Conservation (phyloP, 1,139 yeast genomes). For the Blastobotrys apis region DNA sequence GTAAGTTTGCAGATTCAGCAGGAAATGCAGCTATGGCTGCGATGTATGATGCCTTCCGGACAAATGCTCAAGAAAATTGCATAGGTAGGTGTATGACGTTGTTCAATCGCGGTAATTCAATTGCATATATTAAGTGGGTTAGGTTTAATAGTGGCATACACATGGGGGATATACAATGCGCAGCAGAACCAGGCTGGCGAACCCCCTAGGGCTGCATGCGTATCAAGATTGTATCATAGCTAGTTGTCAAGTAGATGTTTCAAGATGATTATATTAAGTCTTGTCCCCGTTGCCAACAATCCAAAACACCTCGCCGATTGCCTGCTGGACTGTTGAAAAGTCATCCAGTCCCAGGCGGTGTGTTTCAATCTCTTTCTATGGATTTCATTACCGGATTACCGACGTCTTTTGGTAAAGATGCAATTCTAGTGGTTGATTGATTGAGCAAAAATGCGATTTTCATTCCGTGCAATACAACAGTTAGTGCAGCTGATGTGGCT, state of each 20-base stretch:
- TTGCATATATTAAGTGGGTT: background rate
- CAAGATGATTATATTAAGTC: too few relatives aligned
- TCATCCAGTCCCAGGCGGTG: too few relatives aligned
- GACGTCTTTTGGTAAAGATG: too few relatives aligned
- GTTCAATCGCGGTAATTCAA: background rate
- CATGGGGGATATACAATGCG: background rate
- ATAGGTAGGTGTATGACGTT: background rate
- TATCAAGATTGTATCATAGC: too few relatives aligned
- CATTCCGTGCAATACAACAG: background rate
- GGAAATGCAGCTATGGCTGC: background rate
- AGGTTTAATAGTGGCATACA: background rate
- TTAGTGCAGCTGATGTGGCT: background rate
- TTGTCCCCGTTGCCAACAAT: too few relatives aligned
- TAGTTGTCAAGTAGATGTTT: too few relatives aligned
- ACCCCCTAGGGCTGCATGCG: too few relatives aligned
- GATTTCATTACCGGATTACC: too few relatives aligned
- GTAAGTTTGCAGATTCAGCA: background rate
- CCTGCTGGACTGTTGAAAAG: too few relatives aligned
- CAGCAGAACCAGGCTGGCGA: background rate
- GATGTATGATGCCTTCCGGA: background rate
- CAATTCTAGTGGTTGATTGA: slow-evolving; percentile 1
- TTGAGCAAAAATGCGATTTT: background rate
- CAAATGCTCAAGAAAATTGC: background rate
- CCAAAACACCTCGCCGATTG: too few relatives aligned
- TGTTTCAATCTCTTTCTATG: too few relatives aligned